Percentiles rank a stretch among this genome's conserved stretches.
Evolutionary conservation across 306 rosid genomes (phyloP).

Genomic region (Vachellia pachyceras): DNA sequence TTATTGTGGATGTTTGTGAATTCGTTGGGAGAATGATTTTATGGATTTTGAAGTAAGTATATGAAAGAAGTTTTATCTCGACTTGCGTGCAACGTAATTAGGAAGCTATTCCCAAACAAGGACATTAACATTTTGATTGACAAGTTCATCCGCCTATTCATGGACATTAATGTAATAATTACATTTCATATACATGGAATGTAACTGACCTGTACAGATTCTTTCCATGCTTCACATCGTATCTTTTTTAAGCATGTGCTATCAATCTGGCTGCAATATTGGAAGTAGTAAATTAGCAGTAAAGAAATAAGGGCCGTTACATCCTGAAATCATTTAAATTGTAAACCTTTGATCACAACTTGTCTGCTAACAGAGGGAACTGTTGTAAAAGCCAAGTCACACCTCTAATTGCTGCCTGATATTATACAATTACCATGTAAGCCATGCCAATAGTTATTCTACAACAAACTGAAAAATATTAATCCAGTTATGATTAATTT

Average conservation of each 20-base stretch:
- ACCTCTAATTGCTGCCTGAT: constrained; percentile 67
- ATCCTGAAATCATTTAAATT: constrained; percentile 15
- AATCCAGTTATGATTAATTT: too few species aligned
- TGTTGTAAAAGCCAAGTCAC: constrained; percentile 84
- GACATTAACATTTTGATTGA: not conserved
- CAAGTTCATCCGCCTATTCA: not conserved
- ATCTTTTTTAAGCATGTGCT: not conserved
- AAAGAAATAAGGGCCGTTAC: not conserved
- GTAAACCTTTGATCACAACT: constrained; percentile 40
- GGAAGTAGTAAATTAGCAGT: not conserved
- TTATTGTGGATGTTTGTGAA: too few species aligned
- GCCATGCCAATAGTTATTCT: not conserved
- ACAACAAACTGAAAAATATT: too few species aligned
- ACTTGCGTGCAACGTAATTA: too few species aligned
- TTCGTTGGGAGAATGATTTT: too few species aligned
- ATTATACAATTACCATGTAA: constrained; percentile 11
- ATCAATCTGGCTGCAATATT: not conserved
- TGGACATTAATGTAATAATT: not conserved
- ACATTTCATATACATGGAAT: not conserved
- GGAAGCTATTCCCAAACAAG: too few species aligned
- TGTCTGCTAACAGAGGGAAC: constrained; percentile 72
- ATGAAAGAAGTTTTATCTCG: too few species aligned
- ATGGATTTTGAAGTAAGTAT: too few species aligned
- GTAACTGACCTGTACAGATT: not conserved
- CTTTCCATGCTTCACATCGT: not conserved